Base-by-base conservation (phyloP, 2,329 filamentous ascomycete genomes). In the Penicillium sp. region DNA sequence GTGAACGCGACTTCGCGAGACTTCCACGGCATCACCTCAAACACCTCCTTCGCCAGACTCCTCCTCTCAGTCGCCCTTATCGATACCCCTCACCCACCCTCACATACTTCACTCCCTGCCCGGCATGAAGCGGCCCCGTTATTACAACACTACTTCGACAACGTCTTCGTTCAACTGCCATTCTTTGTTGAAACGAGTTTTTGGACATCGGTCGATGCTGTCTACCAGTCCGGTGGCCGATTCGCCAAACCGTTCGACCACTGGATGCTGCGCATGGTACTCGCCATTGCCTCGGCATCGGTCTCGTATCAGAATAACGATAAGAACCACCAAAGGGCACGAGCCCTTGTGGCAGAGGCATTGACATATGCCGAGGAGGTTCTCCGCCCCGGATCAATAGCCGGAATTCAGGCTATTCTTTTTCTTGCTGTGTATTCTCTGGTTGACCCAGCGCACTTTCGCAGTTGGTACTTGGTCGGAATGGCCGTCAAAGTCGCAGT, bases 1-100 rank as follows among this genome's bases (percentile, higher is more conserved):
- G 91, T 99, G 68, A 96, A 96, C 77, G 92, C 94, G 27, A 97
- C 92, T 0, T 93, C 92, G 1, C 84, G 92, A 68, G 94, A 97
- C 72, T 97, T 97, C 68, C 91, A 96, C 71, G 89, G 91, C 8
- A 91, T 92, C 54, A 87, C 89, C 29, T 89, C 86, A 56, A 91
- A 91, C 66, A 95, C 96, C 83, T 96, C 92, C 0, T 97, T 97
- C 80, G 91, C 92, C 24, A 87, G 91, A 34, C 82, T 97, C 18
- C 89, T 97, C 22, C 77, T 96, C 27, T 90, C 90, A n/a, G 89
- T 93, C 5, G 87, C 90, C 36, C 85, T 85, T 9, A 90, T 91
- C 63, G 87, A 92, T 66, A 79, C 83, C 7, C 75, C 95, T 21
- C 89, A 90, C 4, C 81, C 83, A 43, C 81, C 82, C 3, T 75